These are phyloP conservation scores for Chrysoporthe cubensis DNA, from an alignment of 2,329 filamentous ascomycete genomes.

Conservation along the genomic window DNA sequence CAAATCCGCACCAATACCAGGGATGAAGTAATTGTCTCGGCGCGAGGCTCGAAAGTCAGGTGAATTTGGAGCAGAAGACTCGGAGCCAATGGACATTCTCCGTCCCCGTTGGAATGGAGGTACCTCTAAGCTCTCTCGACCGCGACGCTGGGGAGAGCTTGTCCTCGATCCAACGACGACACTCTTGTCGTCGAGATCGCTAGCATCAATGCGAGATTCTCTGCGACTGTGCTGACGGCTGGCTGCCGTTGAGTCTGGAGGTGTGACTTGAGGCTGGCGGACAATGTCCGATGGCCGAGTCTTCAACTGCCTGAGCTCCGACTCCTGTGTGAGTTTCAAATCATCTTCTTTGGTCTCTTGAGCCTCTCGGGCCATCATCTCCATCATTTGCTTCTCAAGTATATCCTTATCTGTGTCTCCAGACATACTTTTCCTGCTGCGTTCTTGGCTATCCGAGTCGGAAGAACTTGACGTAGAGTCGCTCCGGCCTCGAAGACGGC, in stretches of 20 bases:
- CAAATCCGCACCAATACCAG: constrained; percentile 64
- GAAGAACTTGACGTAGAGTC: constrained; percentile 65
- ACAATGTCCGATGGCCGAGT: constrained; percentile 37
- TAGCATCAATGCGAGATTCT: constrained; percentile 44
- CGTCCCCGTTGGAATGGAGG: constrained; percentile 42
- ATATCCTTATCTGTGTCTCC: constrained; percentile 56
- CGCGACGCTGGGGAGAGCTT: constrained; percentile 38
- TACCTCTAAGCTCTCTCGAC: constrained; percentile 54
- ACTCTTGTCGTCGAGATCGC: constrained; percentile 44
- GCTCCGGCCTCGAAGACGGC: constrained; percentile 56
- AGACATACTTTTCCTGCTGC: constrained; percentile 50
- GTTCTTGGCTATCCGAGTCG: constrained; percentile 55
- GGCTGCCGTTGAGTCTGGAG: constrained; percentile 33
- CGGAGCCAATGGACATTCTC: constrained; percentile 47
- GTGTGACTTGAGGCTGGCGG: constrained; percentile 39
- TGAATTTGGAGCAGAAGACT: constrained; percentile 53
- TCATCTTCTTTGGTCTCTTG: constrained; percentile 48
- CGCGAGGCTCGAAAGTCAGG: constrained; percentile 52
- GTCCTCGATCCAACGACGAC: constrained; percentile 25
- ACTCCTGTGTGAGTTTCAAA: constrained; percentile 35
- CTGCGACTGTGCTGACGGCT: constrained; percentile 42
- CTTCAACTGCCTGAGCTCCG: constrained; percentile 41
- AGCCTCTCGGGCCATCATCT: constrained; percentile 61
- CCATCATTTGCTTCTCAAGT: constrained; percentile 64
- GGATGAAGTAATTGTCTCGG: constrained; percentile 55